A percentile compares a stretch with the other conserved stretches of the same genome.
These are phyloP conservation scores for Penicillium pancosmium DNA, from an alignment of 495 filamentous ascomycete species.

Conservation along the genomic window DNA sequence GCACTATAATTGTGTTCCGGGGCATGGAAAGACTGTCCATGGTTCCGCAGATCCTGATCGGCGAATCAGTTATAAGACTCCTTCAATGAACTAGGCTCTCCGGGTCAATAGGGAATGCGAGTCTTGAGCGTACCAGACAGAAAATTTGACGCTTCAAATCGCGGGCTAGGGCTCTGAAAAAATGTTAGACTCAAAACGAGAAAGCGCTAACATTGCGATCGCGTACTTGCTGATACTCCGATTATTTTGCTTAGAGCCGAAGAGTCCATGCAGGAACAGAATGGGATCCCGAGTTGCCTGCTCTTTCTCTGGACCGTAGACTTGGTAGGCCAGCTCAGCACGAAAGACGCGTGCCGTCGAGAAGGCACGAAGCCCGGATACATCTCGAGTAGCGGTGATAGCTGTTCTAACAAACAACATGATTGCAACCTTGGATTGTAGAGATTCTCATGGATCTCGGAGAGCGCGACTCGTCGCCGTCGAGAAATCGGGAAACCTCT, in stretches of 20 bases:
- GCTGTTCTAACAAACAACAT: constrained; percentile 29
- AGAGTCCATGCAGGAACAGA: constrained; percentile 89
- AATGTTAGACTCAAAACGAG: constrained; percentile 17
- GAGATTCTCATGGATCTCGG: constrained; percentile 1
- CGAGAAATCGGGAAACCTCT: constrained; percentile 18
- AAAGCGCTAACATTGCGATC: background rate
- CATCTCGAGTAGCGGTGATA: constrained; percentile 19
- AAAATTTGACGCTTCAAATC: constrained; percentile 83
- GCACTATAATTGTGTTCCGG: constrained; percentile 76
- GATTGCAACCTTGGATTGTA: constrained; percentile 1
- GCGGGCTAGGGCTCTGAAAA: constrained; percentile 71
- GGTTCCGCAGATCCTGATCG: constrained; percentile 84
- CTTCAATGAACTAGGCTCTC: background rate
- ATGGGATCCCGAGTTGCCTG: constrained; percentile 61
- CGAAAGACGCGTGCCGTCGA: constrained; percentile 36
- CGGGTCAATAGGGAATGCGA: background rate
- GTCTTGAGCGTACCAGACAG: constrained; percentile 63
- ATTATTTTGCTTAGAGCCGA: constrained; percentile 96
- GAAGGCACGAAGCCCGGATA: constrained; percentile 34
- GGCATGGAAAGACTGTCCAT: constrained; percentile 85
- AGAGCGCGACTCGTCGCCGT: constrained; percentile 5
- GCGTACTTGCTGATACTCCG: constrained; percentile 91
- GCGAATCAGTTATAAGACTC: background rate
- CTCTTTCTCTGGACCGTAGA: constrained; percentile 43
- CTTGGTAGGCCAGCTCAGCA: constrained; percentile 44